Conservation (phyloP, 2,329 filamentous ascomycete genomes). For the Cladosporium sp. region DNA sequence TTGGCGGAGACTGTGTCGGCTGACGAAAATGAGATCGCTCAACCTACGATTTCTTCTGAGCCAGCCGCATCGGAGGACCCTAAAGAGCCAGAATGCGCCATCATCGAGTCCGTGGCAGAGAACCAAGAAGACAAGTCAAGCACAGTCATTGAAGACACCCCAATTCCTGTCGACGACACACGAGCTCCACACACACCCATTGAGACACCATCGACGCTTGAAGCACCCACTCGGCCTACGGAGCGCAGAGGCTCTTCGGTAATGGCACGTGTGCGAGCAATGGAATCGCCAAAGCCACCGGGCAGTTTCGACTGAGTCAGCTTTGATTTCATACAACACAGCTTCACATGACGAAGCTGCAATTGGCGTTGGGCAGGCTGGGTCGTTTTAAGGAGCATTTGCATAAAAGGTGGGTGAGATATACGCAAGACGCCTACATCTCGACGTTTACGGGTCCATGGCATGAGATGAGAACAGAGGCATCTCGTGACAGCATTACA, state of each 20-base stretch:
- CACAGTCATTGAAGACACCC: neutral
- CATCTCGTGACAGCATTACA: neutral
- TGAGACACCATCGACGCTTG: neutral
- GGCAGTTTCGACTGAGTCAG: conserved; percentile 9
- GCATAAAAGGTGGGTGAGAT: neutral
- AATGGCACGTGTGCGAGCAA: conserved; percentile 18
- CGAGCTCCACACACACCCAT: neutral
- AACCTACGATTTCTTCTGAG: neutral
- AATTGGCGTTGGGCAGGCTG: neutral
- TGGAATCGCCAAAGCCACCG: conserved; percentile 14
- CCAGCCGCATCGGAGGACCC: neutral
- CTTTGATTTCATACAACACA: neutral
- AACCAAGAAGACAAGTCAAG: neutral
- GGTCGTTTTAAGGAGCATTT: neutral
- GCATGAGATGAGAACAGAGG: neutral
- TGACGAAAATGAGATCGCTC: neutral
- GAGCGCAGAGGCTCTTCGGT: conserved; percentile 20
- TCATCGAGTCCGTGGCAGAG: neutral
- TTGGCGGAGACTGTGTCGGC: too few species aligned
- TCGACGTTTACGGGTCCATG: neutral
- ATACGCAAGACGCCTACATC: neutral
- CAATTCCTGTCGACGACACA: neutral
- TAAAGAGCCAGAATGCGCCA: neutral
- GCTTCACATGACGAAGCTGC: too few species aligned
- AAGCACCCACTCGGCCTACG: neutral